These are phyloP conservation scores for Ophiostoma ulmi DNA, from an alignment of 2,329 filamentous ascomycete species.

Conservation along the genomic window DNA sequence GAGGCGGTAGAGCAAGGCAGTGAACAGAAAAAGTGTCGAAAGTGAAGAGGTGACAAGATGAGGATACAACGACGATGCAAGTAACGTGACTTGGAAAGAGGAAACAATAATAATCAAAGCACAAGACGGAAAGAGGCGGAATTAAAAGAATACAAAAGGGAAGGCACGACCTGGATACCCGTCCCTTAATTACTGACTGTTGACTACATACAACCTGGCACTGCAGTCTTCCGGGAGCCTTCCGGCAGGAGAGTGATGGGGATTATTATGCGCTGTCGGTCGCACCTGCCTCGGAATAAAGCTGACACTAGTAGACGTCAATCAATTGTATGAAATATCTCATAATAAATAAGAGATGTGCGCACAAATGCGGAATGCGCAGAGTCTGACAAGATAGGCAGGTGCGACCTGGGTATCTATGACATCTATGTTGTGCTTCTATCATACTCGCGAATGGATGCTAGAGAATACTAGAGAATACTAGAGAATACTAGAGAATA, in stretches of 20 bases:
- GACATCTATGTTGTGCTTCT: not conserved
- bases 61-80: no score
- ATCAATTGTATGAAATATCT: not conserved
- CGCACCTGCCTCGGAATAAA: not conserved
- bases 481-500: no score
- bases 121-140: no score
- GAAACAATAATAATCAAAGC: no score
- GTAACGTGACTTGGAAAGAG: no score
- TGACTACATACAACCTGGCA: not conserved
- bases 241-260: not conserved
- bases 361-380: not conserved
- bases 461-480: no score
- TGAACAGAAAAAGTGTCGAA: not conserved
- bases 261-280: not conserved
- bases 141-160: no score
- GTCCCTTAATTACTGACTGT: not conserved
- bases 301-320: not conserved
- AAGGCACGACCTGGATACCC: no score
- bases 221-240: not conserved
- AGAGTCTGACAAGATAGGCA: constrained; percentile 2
- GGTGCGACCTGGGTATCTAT: not conserved
- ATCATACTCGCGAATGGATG: no score
- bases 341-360: not conserved
- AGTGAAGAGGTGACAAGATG: not conserved
- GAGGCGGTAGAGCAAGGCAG: not conserved